These are phyloP conservation scores for Plasmopara halstedii DNA, from an alignment of 352 stramenopile genomes.

Conservation along the genomic window DNA sequence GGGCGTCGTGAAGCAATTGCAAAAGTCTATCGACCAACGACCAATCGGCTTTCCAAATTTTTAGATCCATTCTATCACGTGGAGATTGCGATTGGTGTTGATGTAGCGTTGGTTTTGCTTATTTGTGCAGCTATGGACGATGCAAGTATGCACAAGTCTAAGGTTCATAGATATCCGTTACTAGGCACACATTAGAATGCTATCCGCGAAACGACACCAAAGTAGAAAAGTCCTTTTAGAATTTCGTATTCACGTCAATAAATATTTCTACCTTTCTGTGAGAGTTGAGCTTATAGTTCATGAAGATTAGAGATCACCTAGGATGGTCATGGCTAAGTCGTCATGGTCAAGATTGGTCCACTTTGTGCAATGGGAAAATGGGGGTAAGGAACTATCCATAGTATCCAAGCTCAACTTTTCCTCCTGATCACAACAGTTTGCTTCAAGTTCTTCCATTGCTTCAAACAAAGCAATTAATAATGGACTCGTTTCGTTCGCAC, in stretches of 20 bases:
- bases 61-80: conserved; percentile 22
- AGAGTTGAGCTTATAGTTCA: too few relatives aligned
- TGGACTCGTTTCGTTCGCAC: conserved; percentile 22
- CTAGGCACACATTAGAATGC: conserved; percentile 18
- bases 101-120: conserved; percentile 24
- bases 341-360: conserved; percentile 17
- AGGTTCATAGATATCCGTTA: conserved; percentile 10
- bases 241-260: too few relatives aligned
- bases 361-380: conserved; percentile 6
- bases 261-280: too few relatives aligned
- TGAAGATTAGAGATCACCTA: conserved; percentile 16
- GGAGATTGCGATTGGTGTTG: conserved; percentile 28
- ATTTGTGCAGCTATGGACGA: conserved; percentile 36
- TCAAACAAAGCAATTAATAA: conserved; percentile 20
- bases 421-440: background rate
- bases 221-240: too few relatives aligned
- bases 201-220: too few relatives aligned
- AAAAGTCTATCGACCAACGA: conserved; percentile 27
- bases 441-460: conserved; percentile 13
- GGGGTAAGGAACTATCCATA: conserved; percentile 8
- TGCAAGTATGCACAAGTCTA: conserved; percentile 22
- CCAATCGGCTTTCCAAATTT: conserved; percentile 14
- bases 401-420: conserved; percentile 14
- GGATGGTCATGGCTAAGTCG: conserved; percentile 28
- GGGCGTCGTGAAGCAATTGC: conserved; percentile 23